Evolutionary conservation across 2,329 filamentous ascomycete species (phyloP).

Genomic region (Alternaria arborescens): DNA sequence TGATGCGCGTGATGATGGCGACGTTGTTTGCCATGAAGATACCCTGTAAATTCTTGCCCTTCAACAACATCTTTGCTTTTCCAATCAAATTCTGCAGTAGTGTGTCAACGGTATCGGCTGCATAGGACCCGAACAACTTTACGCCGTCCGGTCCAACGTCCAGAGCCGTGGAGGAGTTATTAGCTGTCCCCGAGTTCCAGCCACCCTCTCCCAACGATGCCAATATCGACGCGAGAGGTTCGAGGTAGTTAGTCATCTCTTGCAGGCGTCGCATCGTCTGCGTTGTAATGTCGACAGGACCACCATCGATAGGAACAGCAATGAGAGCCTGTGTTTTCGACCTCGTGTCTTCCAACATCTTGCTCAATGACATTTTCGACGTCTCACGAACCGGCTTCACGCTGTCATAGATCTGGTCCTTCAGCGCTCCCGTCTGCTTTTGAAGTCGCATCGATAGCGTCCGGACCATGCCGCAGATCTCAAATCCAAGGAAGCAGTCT

Average conservation of each 20-base stretch:
- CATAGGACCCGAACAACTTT: constrained; percentile 89
- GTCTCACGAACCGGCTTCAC: constrained; percentile 91
- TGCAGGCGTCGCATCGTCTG: constrained; percentile 89
- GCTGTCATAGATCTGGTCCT: constrained; percentile 81
- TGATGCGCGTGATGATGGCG: constrained; percentile 82
- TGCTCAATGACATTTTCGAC: constrained; percentile 82
- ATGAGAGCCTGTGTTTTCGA: constrained; percentile 72
- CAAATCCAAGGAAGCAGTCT: constrained; percentile 94
- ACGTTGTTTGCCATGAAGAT: constrained; percentile 93
- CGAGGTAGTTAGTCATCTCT: constrained; percentile 85
- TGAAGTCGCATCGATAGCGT: constrained; percentile 81
- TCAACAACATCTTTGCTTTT: constrained; percentile 76
- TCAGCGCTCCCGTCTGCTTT: constrained; percentile 83
- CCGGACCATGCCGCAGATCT: constrained; percentile 90
- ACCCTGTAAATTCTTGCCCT: constrained; percentile 77
- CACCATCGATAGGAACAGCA: constrained; percentile 78
- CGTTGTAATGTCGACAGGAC: constrained; percentile 77
- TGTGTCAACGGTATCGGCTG: constrained; percentile 84
- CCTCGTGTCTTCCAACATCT: constrained; percentile 84
- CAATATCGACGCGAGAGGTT: constrained; percentile 87
- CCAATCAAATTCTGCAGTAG: constrained; percentile 78
- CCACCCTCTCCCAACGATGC: constrained; percentile 92
- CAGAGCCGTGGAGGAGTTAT: constrained; percentile 70
- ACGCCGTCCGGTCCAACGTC: constrained; percentile 89
- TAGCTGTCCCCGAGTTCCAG: constrained; percentile 68